A percentile compares a stretch with the other conserved stretches of the same genome.
Conservation (phyloP, 164 flowering plant genomes). For the Cinnamomum micranthum region DNA sequence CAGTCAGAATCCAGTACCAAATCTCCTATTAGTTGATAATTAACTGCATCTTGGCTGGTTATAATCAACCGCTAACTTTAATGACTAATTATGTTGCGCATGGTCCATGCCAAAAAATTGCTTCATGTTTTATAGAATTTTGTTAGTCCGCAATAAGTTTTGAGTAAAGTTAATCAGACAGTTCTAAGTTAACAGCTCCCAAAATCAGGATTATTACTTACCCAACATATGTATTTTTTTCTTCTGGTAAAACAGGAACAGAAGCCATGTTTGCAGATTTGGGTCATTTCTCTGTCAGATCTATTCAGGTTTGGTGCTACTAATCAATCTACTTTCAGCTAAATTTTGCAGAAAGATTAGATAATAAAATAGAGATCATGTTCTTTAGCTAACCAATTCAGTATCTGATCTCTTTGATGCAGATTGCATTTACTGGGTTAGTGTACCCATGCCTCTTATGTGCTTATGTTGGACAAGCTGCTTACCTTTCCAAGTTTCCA, state of each 20-base stretch:
- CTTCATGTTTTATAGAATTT: too few relatives aligned
- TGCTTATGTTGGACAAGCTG: conserved; percentile 27
- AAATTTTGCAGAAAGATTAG: neutral
- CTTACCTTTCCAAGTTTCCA: conserved; percentile 19
- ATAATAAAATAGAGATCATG: neutral
- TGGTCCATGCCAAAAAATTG: too few relatives aligned
- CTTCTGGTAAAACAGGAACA: conserved; percentile 19
- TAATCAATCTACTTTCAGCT: neutral
- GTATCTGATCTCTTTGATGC: neutral
- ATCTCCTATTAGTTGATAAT: neutral
- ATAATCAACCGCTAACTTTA: too few relatives aligned
- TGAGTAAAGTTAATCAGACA: neutral
- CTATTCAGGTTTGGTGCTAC: conserved; percentile 12
- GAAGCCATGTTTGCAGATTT: conserved; percentile 27
- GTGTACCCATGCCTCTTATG: conserved; percentile 21
- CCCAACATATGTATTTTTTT: neutral
- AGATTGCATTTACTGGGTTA: conserved; percentile 26
- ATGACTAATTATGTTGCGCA: too few relatives aligned
- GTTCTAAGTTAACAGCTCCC: neutral
- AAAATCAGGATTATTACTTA: neutral
- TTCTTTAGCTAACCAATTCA: neutral
- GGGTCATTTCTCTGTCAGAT: conserved; percentile 26
- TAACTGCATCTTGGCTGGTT: neutral
- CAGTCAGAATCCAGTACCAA: neutral
- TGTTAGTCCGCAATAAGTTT: neutral